Evolutionary conservation across 352 stramenopile species (phyloP).

Genomic region (Pythium brassicae): DNA sequence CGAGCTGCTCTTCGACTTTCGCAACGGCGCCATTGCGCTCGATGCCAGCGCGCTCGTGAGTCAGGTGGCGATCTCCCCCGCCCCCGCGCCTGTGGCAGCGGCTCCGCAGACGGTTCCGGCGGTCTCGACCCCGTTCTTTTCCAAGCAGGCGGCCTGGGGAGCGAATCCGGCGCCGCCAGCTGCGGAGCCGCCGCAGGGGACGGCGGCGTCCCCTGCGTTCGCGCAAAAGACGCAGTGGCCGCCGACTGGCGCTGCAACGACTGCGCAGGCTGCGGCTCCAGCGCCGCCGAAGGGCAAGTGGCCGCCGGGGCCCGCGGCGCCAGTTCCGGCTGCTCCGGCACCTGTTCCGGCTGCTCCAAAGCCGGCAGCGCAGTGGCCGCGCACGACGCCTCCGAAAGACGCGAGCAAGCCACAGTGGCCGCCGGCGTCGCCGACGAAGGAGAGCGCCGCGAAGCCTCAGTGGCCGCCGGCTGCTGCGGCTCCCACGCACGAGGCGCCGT

Average conservation of each 20-base stretch:
- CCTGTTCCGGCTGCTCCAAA: background rate
- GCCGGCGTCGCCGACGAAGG: constrained; percentile 5
- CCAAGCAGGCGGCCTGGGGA: constrained; percentile 11
- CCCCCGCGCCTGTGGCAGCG: constrained; percentile 5
- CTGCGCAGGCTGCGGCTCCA: background rate
- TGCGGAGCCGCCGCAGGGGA: too few species aligned
- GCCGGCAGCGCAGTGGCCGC: constrained; percentile 4
- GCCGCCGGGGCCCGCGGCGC: constrained; percentile 5
- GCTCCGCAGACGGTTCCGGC: constrained; percentile 2
- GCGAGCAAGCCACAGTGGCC: constrained; percentile 54
- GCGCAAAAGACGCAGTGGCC: constrained; percentile 17
- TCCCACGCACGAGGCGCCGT: background rate
- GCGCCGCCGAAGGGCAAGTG: constrained; percentile 11
- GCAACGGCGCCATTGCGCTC: constrained; percentile 56
- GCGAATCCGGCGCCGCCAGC: constrained; percentile 1
- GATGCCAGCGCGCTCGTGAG: constrained; percentile 38
- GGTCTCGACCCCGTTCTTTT: constrained; percentile 13
- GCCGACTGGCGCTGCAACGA: constrained; percentile 1
- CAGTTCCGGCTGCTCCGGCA: background rate
- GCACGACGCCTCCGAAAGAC: constrained; percentile 16
- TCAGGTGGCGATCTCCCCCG: constrained; percentile 29
- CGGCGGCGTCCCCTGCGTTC: constrained; percentile 1
- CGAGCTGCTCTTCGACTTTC: constrained; percentile 68
- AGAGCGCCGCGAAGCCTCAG: constrained; percentile 21
- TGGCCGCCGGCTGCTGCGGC: constrained; percentile 13